These are phyloP conservation scores for Starmerella tilneyi DNA, from an alignment of 805 yeast genomes.

Conservation along the genomic window DNA sequence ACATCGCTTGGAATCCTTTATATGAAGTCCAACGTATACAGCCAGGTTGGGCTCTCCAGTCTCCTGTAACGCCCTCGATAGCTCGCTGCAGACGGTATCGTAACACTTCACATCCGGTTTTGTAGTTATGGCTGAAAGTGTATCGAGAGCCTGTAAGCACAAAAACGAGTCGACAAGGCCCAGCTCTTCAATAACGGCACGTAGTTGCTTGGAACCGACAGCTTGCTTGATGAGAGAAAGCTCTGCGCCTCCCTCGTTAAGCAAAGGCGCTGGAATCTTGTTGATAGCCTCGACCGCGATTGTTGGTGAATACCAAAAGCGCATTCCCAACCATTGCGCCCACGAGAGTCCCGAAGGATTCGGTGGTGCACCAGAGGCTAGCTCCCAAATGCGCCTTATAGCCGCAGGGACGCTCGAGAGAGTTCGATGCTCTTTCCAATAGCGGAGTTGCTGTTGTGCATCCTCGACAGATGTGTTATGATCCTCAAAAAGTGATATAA, in stretches of 20 bases:
- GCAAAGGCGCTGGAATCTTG: slow-evolving; percentile 6
- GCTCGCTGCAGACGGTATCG: slow-evolving; percentile 16
- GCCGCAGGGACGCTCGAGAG: slow-evolving; percentile 42
- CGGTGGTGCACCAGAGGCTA: slow-evolving; percentile 39
- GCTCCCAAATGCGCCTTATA: slow-evolving; percentile 49
- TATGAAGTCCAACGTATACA: slow-evolving; percentile 50
- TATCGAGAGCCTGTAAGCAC: slow-evolving; percentile 20
- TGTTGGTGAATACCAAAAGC: slow-evolving; percentile 48
- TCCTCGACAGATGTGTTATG: slow-evolving; percentile 39
- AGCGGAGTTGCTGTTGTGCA: slow-evolving; percentile 52
- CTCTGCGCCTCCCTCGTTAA: slow-evolving; percentile 10
- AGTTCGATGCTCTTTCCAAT: slow-evolving; percentile 47
- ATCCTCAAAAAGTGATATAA: slow-evolving; percentile 61
- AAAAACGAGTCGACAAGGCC: slow-evolving; percentile 20
- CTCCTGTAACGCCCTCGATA: slow-evolving; percentile 29
- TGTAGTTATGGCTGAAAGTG: slow-evolving; percentile 1
- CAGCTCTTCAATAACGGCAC: slow-evolving; percentile 13
- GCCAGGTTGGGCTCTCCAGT: slow-evolving; percentile 46
- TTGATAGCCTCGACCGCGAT: slow-evolving; percentile 10
- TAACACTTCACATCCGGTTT: slow-evolving; percentile 5
- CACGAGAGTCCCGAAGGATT: slow-evolving; percentile 42
- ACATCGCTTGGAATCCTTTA: slow-evolving; percentile 41
- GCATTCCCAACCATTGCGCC: slow-evolving; percentile 50
- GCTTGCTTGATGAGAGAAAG: slow-evolving; percentile 20
- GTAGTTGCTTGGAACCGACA: slow-evolving; percentile 13